phyloP scores from a whole-genome alignment of 768 basidiomycete genomes.

The Multifurca ochricompacta region DNA sequence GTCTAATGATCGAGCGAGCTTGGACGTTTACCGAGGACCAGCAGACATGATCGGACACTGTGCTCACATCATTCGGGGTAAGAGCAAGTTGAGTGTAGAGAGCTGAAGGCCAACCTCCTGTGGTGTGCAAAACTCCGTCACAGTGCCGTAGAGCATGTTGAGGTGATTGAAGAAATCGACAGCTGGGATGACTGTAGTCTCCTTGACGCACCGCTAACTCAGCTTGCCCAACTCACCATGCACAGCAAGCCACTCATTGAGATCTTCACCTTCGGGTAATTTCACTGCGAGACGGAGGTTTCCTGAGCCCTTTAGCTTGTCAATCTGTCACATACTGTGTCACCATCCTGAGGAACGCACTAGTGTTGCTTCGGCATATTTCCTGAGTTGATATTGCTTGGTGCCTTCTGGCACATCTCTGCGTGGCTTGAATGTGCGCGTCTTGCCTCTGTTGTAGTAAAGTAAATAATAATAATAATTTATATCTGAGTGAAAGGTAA shows the following conservation, averaged over 20 bases:
- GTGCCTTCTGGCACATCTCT: conserved; percentile 94
- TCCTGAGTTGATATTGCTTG: conserved; percentile 95
- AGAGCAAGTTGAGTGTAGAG: not conserved
- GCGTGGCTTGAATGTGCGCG: conserved; percentile 92
- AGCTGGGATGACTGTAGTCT: conserved; percentile 40
- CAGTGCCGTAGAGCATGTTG: conserved; percentile 98
- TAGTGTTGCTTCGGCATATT: conserved; percentile 94
- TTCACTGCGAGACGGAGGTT: conserved; percentile 89
- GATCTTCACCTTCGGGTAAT: conserved; percentile 93
- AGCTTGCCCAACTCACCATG: conserved; percentile 52
- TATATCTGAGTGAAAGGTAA: not conserved
- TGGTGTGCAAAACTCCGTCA: conserved; percentile 95
- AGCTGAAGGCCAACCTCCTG: conserved; percentile 56
- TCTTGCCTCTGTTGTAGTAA: conserved; percentile 62
- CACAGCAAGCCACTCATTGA: conserved; percentile 99
- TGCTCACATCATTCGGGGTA: not conserved
- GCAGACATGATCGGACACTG: conserved; percentile 97
- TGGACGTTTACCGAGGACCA: conserved; percentile 65
- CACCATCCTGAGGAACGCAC: conserved; percentile 34
- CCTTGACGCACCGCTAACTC: not conserved
- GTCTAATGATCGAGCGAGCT: not conserved
- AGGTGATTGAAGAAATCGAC: conserved; percentile 99
- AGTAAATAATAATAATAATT: not conserved
- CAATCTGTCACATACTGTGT: not conserved
- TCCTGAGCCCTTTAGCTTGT: conserved; percentile 69